Conservation (phyloP, 2,329 filamentous ascomycete species). For the Penicillium sp. region DNA sequence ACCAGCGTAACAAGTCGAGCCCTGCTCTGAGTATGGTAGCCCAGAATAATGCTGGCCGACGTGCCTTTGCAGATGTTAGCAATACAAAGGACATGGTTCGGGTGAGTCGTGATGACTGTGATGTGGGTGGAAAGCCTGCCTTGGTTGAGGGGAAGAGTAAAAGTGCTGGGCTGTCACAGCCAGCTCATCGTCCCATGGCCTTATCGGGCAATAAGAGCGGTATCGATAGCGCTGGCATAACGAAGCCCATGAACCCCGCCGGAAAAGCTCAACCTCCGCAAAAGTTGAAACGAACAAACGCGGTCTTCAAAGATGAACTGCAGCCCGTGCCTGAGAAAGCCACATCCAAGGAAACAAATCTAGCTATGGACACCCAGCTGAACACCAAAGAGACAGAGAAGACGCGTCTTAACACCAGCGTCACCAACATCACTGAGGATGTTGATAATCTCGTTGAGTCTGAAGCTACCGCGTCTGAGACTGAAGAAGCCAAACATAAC, state of each 20-base stretch:
- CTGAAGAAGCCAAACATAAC: conserved; percentile 13
- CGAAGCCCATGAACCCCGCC: conserved; percentile 34
- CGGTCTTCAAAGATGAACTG: conserved; percentile 55
- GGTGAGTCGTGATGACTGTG: conserved; percentile 57
- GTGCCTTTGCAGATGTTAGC: conserved; percentile 79
- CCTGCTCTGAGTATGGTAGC: conserved; percentile 58
- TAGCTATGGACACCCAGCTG: conserved; percentile 9
- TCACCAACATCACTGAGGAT: neutral
- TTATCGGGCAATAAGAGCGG: conserved; percentile 41
- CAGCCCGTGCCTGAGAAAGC: conserved; percentile 36
- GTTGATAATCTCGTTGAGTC: conserved; percentile 16
- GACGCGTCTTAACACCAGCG: neutral
- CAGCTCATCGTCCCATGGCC: conserved; percentile 60
- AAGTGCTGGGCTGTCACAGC: conserved; percentile 42
- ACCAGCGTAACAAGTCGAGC: conserved; percentile 80
- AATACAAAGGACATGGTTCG: conserved; percentile 55
- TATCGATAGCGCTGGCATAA: conserved; percentile 33
- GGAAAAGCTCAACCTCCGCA: conserved; percentile 33
- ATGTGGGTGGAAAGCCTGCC: conserved; percentile 49
- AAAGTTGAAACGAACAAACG: conserved; percentile 52
- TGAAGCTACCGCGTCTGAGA: conserved; percentile 16
- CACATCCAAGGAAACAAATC: conserved; percentile 33
- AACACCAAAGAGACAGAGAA: conserved; percentile 12
- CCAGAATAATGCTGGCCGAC: conserved; percentile 63
- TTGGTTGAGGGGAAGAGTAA: conserved; percentile 29